Conservation (phyloP, 2,329 filamentous ascomycete species). For the Paecilomyces sp. region DNA sequence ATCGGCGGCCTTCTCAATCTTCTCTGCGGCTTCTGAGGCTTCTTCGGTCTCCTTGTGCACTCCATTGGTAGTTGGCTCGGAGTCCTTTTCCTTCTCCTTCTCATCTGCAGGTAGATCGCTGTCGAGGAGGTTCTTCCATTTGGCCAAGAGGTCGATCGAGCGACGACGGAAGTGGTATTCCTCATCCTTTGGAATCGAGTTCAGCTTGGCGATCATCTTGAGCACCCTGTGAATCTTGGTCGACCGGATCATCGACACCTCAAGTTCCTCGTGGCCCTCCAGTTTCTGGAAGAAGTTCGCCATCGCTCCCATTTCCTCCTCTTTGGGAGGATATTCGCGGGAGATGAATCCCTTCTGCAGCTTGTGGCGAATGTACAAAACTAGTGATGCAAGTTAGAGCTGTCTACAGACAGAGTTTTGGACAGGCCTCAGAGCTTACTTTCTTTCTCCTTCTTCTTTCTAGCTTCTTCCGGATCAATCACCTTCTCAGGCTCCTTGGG, state of each 20-base stretch:
- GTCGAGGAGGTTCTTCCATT: slow-evolving; percentile 82
- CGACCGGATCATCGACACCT: slow-evolving; percentile 76
- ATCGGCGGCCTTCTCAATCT: slow-evolving; percentile 20
- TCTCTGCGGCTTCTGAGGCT: slow-evolving; percentile 21
- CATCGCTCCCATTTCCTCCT: slow-evolving; percentile 51
- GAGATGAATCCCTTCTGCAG: slow-evolving; percentile 90
- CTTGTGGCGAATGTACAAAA: slow-evolving; percentile 90
- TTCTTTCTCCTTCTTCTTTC: slow-evolving; percentile 53
- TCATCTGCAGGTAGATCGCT: slow-evolving; percentile 34
- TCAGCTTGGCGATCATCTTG: slow-evolving; percentile 85
- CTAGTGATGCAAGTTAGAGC: slow-evolving; percentile 30
- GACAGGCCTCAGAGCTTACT: slow-evolving; percentile 24
- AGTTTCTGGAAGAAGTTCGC: slow-evolving; percentile 56
- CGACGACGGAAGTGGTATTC: slow-evolving; percentile 85
- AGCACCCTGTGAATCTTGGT: slow-evolving; percentile 99
- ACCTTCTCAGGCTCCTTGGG: slow-evolving; percentile 45
- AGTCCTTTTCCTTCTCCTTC: slow-evolving; percentile 32
- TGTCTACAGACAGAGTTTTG: background rate
- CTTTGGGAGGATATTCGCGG: slow-evolving; percentile 75
- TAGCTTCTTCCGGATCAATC: slow-evolving; percentile 48
- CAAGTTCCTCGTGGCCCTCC: slow-evolving; percentile 72
- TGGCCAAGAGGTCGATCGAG: slow-evolving; percentile 69
- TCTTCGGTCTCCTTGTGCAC: slow-evolving; percentile 28
- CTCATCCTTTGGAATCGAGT: slow-evolving; percentile 77
- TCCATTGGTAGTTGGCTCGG: slow-evolving; percentile 39